Evolutionary conservation across 2,329 filamentous ascomycete genomes (phyloP).

Genomic region (Aspergillus eucalypticola): DNA sequence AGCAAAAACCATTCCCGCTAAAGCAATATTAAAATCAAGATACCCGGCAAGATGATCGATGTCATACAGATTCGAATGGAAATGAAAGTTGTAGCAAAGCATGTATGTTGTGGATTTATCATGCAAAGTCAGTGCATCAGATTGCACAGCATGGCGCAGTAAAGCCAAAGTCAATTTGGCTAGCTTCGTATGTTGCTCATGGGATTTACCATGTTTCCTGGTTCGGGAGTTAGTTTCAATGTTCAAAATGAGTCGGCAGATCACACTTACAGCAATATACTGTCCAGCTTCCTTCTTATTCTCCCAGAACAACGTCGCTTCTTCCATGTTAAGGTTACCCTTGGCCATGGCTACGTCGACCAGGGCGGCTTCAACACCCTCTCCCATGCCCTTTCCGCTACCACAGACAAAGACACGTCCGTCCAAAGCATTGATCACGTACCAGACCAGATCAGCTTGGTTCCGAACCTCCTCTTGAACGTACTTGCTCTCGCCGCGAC

Average conservation of each 20-base stretch:
- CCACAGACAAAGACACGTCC: slow-evolving; percentile 96
- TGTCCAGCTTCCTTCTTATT: slow-evolving; percentile 90
- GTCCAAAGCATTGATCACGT: slow-evolving; percentile 93
- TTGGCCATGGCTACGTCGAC: slow-evolving; percentile 91
- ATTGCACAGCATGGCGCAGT: neutral
- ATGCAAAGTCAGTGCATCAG: neutral
- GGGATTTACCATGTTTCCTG: slow-evolving; percentile 40
- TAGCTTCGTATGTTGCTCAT: neutral
- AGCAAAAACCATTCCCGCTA: slow-evolving; percentile 24
- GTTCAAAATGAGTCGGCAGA: no score
- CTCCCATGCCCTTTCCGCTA: slow-evolving; percentile 93
- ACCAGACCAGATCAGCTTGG: slow-evolving; percentile 97
- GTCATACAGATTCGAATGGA: neutral
- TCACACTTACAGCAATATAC: slow-evolving; percentile 73
- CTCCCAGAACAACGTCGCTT: slow-evolving; percentile 85
- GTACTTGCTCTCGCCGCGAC: slow-evolving; percentile 77
- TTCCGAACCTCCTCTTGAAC: slow-evolving; percentile 92
- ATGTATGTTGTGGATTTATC: neutral
- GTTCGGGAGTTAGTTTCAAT: slow-evolving; percentile 5
- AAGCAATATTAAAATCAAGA: slow-evolving; percentile 14
- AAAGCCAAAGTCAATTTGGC: slow-evolving; percentile 11
- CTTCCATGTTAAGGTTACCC: slow-evolving; percentile 78
- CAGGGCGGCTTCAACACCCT: slow-evolving; percentile 85
- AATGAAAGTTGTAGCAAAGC: slow-evolving; percentile 1
- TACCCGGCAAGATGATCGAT: neutral